Evolutionary conservation across 2,329 filamentous ascomycete species (phyloP).

Genomic region (Diaporthe ampelina): DNA sequence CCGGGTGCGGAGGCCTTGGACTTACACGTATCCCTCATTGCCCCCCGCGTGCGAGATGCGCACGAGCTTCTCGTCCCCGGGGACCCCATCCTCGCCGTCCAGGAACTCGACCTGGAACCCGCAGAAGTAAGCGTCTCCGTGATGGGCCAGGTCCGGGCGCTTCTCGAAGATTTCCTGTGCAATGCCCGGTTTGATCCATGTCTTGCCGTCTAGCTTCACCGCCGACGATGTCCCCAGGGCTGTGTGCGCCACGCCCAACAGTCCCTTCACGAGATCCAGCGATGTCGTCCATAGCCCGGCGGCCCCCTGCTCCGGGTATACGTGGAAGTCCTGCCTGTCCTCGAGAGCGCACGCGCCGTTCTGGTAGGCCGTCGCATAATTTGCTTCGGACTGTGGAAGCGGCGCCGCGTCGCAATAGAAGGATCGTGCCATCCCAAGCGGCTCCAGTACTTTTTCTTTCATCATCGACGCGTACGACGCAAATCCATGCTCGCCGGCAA

Average conservation of each 20-base stretch:
- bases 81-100: conserved; percentile 17
- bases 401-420: conserved; percentile 30
- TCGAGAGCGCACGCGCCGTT: conserved; percentile 27
- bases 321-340: conserved; percentile 26
- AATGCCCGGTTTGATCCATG: conserved; percentile 35
- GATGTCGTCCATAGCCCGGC: conserved; percentile 39
- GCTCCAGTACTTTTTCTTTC: conserved; percentile 33
- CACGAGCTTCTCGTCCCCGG: conserved; percentile 24
- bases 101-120: conserved; percentile 35
- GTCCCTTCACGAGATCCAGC: conserved; percentile 31
- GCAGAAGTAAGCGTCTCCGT: conserved; percentile 27
- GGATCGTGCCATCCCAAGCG: conserved; percentile 37
- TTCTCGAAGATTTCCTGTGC: conserved; percentile 30
- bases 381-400: conserved; percentile 22
- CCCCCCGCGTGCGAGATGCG: conserved; percentile 38
- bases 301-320: conserved; percentile 38
- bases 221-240: conserved; percentile 24
- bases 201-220: conserved; percentile 14
- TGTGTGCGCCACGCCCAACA: conserved; percentile 33
- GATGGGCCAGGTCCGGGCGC: conserved; percentile 12
- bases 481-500: neutral
- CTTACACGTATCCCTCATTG: conserved; percentile 33
- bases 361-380: conserved; percentile 37
- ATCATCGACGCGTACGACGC: conserved; percentile 29
- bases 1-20: neutral